A percentile compares a stretch with the other conserved stretches of the same genome.
Conservation (phyloP, 1,284 basidiomycete species). For the Naganishia liquefaciens region DNA sequence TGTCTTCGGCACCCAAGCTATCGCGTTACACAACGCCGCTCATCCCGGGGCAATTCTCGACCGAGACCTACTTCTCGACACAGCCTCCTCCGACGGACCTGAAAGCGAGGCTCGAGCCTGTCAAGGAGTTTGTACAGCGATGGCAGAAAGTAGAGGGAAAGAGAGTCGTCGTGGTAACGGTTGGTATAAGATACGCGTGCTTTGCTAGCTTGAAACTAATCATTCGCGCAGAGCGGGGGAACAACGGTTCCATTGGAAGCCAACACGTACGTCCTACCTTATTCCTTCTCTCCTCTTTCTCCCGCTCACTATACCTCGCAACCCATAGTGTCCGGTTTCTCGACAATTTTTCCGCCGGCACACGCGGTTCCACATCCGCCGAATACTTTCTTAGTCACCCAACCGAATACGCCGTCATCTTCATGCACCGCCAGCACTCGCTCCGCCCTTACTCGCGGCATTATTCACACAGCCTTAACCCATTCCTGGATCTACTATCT, state of each 20-base stretch:
- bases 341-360: slow-evolving; percentile 98
- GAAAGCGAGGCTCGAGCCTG: slow-evolving; percentile 64
- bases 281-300: neutral
- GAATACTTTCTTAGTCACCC: slow-evolving; percentile 83
- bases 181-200: slow-evolving; percentile 55
- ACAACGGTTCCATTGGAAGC: slow-evolving; percentile 93
- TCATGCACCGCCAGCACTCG: slow-evolving; percentile 96
- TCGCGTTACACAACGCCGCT: slow-evolving; percentile 20
- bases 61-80: slow-evolving; percentile 81
- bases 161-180: slow-evolving; percentile 89
- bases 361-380: slow-evolving; percentile 92
- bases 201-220: slow-evolving; percentile 6
- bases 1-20: slow-evolving; percentile 7
- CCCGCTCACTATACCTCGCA: slow-evolving; percentile 2
- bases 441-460: slow-evolving; percentile 94
- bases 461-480: slow-evolving; percentile 96
- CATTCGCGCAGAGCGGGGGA: slow-evolving; percentile 73
- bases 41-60: slow-evolving; percentile 55
- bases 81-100: slow-evolving; percentile 72
- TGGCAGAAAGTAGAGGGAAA: slow-evolving; percentile 64
- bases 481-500: slow-evolving; percentile 93
- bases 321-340: slow-evolving; percentile 83
- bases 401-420: slow-evolving; percentile 94
- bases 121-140: slow-evolving; percentile 70
- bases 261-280: slow-evolving; percentile 74